Base-by-base conservation (phyloP, 1,139 yeast species). In the Spencermartinsiella ligniputridi region DNA sequence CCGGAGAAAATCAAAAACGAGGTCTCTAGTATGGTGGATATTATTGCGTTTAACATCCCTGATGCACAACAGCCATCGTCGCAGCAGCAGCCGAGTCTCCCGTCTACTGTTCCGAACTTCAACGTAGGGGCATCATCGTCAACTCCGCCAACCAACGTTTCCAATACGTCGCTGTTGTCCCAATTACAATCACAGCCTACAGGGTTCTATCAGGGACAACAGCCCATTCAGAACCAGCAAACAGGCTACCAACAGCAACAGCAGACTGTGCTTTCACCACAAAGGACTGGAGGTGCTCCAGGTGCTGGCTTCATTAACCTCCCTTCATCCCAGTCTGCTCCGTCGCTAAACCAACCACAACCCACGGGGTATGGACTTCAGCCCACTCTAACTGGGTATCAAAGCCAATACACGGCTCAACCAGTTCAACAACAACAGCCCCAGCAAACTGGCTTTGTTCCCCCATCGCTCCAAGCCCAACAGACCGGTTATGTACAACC, bases 1-100 rank as follows among this genome's bases (percentile, higher is more conserved):
- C 96, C 95, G 18, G 78, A 77, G 16, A 81, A 76, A 53, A 78
- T 90, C 70, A 71, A 71, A 55, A 86, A 87, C 60, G 97, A 92
- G 64, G 97, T 92, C 8, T 75, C 81, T 40, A 79, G 90, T 54
- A 81, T 87, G 66, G 94, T 90, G 27, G 96, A 90, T 63, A 86
- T 89, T 41, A 90, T 92, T 58, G 86, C 82, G 58, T 84, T 90
- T 60, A 73, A 79, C 43, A 78, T 86, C 44, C 94, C 90, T 2
- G 88, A 81, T 49, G 77, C 74, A 35, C 73, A 76, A 3, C 8
- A 27, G 20, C 33, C 41, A 2, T 36, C 44, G 6, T 37, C 53
- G 12, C 25, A 52, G 11, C 29, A 48, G 13, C 43, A 51, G 39
- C 56, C 60, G 5, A 44, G 62, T 8, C 46, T 51, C 38, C 61